Conservation (phyloP, 2,329 filamentous ascomycete genomes). For the Fusarium citri region DNA sequence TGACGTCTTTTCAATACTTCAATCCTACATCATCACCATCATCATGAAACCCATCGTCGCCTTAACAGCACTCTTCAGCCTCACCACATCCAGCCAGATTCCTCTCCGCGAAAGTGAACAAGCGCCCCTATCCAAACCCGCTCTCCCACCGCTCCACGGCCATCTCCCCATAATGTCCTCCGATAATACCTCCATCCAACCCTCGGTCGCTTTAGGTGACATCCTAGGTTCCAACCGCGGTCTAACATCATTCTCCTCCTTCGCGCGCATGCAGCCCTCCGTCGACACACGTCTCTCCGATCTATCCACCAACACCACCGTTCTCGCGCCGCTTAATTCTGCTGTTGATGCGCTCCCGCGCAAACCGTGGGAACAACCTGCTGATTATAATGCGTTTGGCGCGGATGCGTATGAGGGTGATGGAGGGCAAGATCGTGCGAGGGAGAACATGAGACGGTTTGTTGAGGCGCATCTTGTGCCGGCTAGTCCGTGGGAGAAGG, state of each 20-base stretch:
- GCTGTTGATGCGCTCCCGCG: conserved; percentile 81
- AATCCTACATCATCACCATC: conserved; percentile 1
- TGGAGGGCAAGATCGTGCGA: conserved; percentile 80
- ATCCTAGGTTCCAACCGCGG: conserved; percentile 82
- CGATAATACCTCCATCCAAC: conserved; percentile 50
- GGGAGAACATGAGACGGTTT: conserved; percentile 80
- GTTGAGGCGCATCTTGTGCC: conserved; percentile 87
- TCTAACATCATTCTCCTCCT: conserved; percentile 86
- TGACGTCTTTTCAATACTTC: conserved; percentile 29
- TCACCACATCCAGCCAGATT: conserved; percentile 18
- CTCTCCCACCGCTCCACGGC: conserved; percentile 30
- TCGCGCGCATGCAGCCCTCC: conserved; percentile 80
- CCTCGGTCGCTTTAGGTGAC: conserved; percentile 79
- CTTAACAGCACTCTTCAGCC: conserved; percentile 29
- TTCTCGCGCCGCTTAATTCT: conserved; percentile 88
- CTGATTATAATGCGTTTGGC: conserved; percentile 77
- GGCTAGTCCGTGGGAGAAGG: conserved; percentile 78
- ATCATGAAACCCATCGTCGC: conserved; percentile 41
- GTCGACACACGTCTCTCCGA: conserved; percentile 77
- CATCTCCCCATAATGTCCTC: conserved; percentile 46
- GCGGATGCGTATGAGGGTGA: conserved; percentile 79
- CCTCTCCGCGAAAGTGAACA: conserved; percentile 19
- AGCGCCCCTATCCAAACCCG: neutral
- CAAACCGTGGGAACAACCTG: conserved; percentile 86
- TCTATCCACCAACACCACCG: conserved; percentile 76